Percentiles rank a stretch among this genome's conserved stretches.
These are phyloP conservation scores for Aristolochia californica DNA, from an alignment of 164 flowering plant genomes.

Conservation along the genomic window DNA sequence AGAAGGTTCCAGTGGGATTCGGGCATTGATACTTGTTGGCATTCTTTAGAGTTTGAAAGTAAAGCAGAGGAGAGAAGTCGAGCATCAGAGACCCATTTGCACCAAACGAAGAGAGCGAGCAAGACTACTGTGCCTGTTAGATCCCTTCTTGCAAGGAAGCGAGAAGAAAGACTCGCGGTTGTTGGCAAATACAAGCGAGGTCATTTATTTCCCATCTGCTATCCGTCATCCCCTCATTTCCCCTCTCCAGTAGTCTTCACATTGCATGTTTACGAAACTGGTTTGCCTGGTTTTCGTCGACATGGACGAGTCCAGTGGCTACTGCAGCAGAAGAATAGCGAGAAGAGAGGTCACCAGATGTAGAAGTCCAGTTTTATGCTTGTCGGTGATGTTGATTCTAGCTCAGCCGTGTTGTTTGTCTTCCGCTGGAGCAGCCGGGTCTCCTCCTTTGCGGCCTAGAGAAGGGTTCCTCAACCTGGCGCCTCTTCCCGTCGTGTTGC, in stretches of 20 bases:
- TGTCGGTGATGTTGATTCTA: constrained; percentile 28
- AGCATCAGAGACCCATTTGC: constrained; percentile 2
- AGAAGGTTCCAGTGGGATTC: constrained; percentile 52
- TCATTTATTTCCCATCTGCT: background rate
- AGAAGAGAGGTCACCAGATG: background rate
- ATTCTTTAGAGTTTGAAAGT: background rate
- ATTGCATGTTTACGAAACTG: background rate
- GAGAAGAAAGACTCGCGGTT: no score
- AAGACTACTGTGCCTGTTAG: background rate
- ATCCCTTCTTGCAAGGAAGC: background rate
- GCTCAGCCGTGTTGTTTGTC: constrained; percentile 7
- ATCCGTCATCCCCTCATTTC: background rate
- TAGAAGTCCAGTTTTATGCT: constrained; percentile 13
- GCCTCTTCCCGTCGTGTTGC: constrained; percentile 13
- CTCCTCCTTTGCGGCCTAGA: constrained; percentile 14
- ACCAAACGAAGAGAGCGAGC: constrained; percentile 7
- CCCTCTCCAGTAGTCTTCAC: background rate
- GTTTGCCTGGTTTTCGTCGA: background rate
- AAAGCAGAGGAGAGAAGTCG: background rate
- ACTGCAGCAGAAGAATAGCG: constrained; percentile 1
- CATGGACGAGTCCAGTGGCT: background rate
- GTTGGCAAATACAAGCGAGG: background rate
- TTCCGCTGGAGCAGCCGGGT: background rate
- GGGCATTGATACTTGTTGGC: constrained; percentile 19
- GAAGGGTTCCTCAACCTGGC: constrained; percentile 11